Conservation (phyloP, 2,329 filamentous ascomycete species). For the Dryadomyces quercivorus region DNA sequence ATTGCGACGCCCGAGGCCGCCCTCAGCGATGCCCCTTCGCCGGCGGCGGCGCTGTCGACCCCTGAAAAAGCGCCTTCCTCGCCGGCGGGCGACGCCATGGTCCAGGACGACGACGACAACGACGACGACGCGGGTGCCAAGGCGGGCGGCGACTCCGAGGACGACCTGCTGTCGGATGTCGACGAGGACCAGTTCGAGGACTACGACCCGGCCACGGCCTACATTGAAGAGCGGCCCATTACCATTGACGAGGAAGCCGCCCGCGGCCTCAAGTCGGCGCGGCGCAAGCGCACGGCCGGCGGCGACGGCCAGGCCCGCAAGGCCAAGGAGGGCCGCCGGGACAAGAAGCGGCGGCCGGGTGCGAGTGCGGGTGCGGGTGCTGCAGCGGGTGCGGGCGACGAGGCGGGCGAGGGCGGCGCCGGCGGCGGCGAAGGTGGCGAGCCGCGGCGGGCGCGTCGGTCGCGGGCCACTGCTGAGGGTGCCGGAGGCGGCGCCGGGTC, state of each 20-base stretch:
- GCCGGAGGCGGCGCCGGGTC: slow-evolving; percentile 29
- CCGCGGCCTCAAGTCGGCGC: slow-evolving; percentile 50
- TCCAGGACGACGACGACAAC: slow-evolving; percentile 10
- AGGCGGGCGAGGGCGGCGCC: slow-evolving; percentile 11
- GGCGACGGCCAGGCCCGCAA: slow-evolving; percentile 48
- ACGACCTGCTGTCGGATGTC: slow-evolving; percentile 49
- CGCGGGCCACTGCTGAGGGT: slow-evolving; percentile 11
- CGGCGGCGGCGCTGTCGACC: not conserved
- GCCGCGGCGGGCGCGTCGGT: slow-evolving; percentile 14
- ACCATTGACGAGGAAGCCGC: slow-evolving; percentile 56
- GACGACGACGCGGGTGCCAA: slow-evolving; percentile 15
- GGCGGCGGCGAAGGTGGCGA: slow-evolving; percentile 24
- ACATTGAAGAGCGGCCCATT: slow-evolving; percentile 51
- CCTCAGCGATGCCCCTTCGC: not conserved
- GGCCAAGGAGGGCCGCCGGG: slow-evolving; percentile 59
- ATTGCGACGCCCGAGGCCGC: not conserved
- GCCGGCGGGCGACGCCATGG: not conserved
- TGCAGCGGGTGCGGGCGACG: slow-evolving; percentile 27
- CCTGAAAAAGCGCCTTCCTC: not conserved
- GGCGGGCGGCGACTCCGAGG: slow-evolving; percentile 37
- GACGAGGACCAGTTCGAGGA: slow-evolving; percentile 60
- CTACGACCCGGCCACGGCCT: slow-evolving; percentile 52
- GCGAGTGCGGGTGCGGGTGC: slow-evolving; percentile 28
- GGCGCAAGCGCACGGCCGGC: slow-evolving; percentile 51
- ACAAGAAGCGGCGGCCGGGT: slow-evolving; percentile 45